phyloP scores from a whole-genome alignment of 2,329 filamentous ascomycete species.

The Pyrenophora tritici-repentis region DNA sequence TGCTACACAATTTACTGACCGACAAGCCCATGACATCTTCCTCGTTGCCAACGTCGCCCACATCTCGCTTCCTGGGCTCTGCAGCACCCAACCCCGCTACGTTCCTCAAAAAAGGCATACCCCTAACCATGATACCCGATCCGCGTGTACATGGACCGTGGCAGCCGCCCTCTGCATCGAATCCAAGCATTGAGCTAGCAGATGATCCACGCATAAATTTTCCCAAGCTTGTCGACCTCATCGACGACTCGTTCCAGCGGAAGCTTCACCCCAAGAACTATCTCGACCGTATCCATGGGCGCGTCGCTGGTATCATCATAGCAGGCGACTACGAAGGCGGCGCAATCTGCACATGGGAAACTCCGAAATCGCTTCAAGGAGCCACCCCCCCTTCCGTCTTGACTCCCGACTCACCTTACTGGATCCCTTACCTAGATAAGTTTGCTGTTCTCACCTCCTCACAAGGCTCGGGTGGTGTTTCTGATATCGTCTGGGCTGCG shows the following conservation, averaged over 20 bases:
- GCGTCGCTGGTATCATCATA: conserved; percentile 88
- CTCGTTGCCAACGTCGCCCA: conserved; percentile 69
- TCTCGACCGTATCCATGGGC: conserved; percentile 75
- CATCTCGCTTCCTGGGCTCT: conserved; percentile 34
- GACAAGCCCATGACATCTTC: conserved; percentile 93
- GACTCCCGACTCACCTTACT: conserved; percentile 55
- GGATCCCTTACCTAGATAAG: conserved; percentile 93
- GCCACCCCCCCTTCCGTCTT: neutral
- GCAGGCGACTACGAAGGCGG: conserved; percentile 96
- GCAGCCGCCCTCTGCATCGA: conserved; percentile 66
- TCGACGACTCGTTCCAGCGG: conserved; percentile 90
- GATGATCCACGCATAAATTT: conserved; percentile 80
- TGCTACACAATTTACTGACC: conserved; percentile 94
- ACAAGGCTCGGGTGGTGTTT: conserved; percentile 89
- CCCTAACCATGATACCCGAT: conserved; percentile 80
- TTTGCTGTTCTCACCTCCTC: conserved; percentile 89
- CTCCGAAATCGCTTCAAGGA: conserved; percentile 61
- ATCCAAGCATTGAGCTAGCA: conserved; percentile 69
- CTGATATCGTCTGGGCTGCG: conserved; percentile 93
- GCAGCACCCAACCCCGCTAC: conserved; percentile 66
- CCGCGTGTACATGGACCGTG: conserved; percentile 65
- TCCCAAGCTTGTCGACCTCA: conserved; percentile 78
- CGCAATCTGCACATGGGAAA: conserved; percentile 93
- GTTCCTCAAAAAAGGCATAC: conserved; percentile 89
- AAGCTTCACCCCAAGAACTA: conserved; percentile 85